These are phyloP conservation scores for Lepraria neglecta DNA, from an alignment of 495 filamentous ascomycete genomes.

Conservation along the genomic window DNA sequence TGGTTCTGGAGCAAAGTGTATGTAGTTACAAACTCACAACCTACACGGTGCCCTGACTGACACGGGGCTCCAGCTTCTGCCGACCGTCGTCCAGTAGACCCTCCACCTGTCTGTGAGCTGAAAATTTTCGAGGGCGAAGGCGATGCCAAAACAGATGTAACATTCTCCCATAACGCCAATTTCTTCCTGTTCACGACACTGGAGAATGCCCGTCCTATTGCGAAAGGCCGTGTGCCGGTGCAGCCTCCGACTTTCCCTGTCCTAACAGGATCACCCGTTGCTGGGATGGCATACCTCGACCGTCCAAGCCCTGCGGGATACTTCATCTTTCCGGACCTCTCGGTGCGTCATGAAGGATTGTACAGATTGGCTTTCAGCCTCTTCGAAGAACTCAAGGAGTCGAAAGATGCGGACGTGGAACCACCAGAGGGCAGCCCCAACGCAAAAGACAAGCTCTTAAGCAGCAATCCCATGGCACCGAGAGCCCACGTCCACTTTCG, in stretches of 20 bases:
- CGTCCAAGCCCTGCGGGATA: constrained; percentile 88
- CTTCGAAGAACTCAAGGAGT: constrained; percentile 85
- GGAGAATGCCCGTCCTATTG: constrained; percentile 79
- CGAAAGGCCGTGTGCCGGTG: constrained; percentile 66
- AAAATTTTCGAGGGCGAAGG: constrained; percentile 77
- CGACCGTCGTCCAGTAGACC: constrained; percentile 93
- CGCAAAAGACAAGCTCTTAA: constrained; percentile 26
- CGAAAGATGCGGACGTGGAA: constrained; percentile 56
- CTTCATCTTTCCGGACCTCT: constrained; percentile 96
- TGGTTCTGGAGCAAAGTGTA: constrained; percentile 91
- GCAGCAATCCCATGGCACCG: constrained; percentile 35
- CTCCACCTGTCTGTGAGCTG: constrained; percentile 91
- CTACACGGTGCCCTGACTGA: constrained; percentile 10
- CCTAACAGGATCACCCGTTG: constrained; percentile 90
- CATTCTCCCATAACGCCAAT: constrained; percentile 89
- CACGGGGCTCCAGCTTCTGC: constrained; percentile 64
- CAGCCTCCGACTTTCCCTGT: constrained; percentile 67
- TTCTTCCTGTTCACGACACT: constrained; percentile 96
- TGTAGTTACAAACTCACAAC: constrained; percentile 31
- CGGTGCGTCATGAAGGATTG: constrained; percentile 89
- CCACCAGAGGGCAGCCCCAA: constrained; percentile 30
- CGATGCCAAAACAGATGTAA: constrained; percentile 62
- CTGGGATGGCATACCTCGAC: constrained; percentile 94
- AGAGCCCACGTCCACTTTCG: constrained; percentile 54
- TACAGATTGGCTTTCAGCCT: constrained; percentile 86